Base-by-base conservation (phyloP, 1,139 yeast genomes). In the Schwanniomyces etchellsii region DNA sequence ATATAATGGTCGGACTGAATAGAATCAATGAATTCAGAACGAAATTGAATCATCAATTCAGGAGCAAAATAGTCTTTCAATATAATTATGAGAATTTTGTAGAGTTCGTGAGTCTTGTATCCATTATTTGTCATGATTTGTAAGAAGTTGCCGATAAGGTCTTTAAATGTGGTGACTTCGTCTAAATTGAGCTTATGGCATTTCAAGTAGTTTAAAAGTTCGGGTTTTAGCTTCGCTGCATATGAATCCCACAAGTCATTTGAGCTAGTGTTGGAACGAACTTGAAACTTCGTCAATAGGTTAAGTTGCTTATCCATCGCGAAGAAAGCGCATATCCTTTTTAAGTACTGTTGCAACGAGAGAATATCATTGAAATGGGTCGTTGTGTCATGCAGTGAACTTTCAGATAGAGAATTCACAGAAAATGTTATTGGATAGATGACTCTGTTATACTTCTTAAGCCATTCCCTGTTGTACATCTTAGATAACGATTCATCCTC, bases 1-100 rank as follows among this genome's bases (percentile, higher is more conserved):
- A 84, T 85, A 45, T 86, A 85, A 47, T 85, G 94, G 51, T 89
- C 96, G 15, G 81, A 80, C 39, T 77, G 75, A 27, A 88, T 74
- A 5, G 81, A 63, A 11, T 68, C 68, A 27, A 67, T 57, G 53
- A 86, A 89, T 32, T 79, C 81, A 16, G 55, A 54, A 26, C 74
- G 67, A 55, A 88, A 88, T 14, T 71, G 70, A 37, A 61, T 62
- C 13, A 76, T 70, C 23, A 79, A 57, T 18, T 71, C 60, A 4
- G 70, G 70, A 7, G 85, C 77, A 47, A 73, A 82, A 40, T 74
- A 72, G 35, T 65, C 66, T 34, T 72, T 67, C 47, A 86, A 79
- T 5, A 82, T 51, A 2, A 67, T 51, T 32, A 83, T 59, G 47
- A 88, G 53, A 11, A 84, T 64, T 12, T 76, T 76, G 48, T 83